Base-by-base conservation (phyloP, 208 protist species). In the Endotrypanum monterogeii region DNA sequence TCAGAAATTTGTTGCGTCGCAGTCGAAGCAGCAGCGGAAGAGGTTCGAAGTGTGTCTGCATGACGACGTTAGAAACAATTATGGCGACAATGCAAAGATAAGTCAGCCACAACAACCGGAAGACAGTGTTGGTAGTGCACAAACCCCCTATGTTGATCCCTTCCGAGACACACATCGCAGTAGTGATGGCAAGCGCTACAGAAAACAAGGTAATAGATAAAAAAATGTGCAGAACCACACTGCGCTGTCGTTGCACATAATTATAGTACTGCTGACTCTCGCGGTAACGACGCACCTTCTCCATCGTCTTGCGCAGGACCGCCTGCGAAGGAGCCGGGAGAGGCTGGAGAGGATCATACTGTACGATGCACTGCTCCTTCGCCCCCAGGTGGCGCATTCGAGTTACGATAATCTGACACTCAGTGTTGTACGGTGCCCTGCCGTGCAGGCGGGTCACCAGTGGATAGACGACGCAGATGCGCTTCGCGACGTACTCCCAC, bases 21-120 rank as follows among this genome's bases (percentile, higher is more conserved):
- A 92, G 73, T 14, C 91, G 83, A n/a, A 83, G 81, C 63, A 93
- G 56, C 55, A 94, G 79, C 46, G 89, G 89, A 50, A 88, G 81
- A 0, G 91, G 91, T 55, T 94, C 91, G 72, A 96, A 96, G 73
- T 96, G 91, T 9, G 89, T 71, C 68, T 87, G 82, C 86, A 96
- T 94, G 14, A 93, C 86, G 18, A 93, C 82, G 60, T 96, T 96
- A 0, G 91, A 81, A 16, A 94, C 82, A 56, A 96, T 84, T 41
- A 89, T 89, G 41, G 82, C 78, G 6, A 84, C 74, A 52, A 94
- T 84, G 39, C 65, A 87, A 12, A 83, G 44, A 73, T 94, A 96
- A 23, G 84, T 83, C 9, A 92, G 54, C 85, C 87, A 96, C 39
- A 96, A 66, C 14, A 93, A 58, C 28, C 50, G 71, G 63, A 96